A percentile compares a stretch with the other conserved stretches of the same genome.
Evolutionary conservation across 257 asterid genomes (phyloP).

Genomic region (Gardenia jasminoides): DNA sequence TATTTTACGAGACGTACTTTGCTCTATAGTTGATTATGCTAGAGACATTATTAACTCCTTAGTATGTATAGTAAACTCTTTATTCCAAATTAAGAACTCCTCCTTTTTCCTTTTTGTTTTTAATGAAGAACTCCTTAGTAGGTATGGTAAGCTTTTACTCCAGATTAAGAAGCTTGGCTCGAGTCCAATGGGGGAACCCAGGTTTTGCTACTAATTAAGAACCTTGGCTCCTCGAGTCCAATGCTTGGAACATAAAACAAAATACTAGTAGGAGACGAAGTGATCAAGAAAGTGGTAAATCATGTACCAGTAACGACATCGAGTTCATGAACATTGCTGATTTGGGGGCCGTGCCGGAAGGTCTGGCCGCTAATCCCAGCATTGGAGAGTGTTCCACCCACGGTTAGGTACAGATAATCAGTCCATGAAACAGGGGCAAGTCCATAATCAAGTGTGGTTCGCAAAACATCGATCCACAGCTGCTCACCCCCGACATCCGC

Average conservation of each 20-base stretch:
- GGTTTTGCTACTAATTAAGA: neutral
- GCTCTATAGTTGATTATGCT: too few relatives aligned
- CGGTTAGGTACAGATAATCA: slow-evolving; percentile 60
- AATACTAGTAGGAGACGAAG: neutral
- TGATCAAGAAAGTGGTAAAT: neutral
- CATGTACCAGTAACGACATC: slow-evolving; percentile 62
- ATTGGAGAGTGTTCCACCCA: slow-evolving; percentile 79
- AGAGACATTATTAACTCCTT: neutral
- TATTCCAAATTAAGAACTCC: too few relatives aligned
- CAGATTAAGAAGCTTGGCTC: neutral
- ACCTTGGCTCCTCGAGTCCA: neutral
- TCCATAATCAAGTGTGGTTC: slow-evolving; percentile 36
- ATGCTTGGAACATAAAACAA: neutral
- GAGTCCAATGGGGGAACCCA: neutral
- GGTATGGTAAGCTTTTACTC: neutral
- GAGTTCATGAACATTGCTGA: slow-evolving; percentile 60
- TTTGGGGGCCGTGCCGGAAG: slow-evolving; percentile 67
- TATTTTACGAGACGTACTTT: too few relatives aligned
- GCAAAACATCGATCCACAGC: slow-evolving; percentile 65
- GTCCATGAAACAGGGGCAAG: slow-evolving; percentile 69
- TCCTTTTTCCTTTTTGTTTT: too few relatives aligned
- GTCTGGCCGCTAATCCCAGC: slow-evolving; percentile 77
- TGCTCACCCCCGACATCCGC: slow-evolving; percentile 75
- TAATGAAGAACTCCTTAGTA: too few relatives aligned
- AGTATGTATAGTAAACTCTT: too few relatives aligned